A percentile compares a stretch with the other conserved stretches of the same genome.
Evolutionary conservation across 2,329 filamentous ascomycete genomes (phyloP).

Genomic region (Curvularia sp.): DNA sequence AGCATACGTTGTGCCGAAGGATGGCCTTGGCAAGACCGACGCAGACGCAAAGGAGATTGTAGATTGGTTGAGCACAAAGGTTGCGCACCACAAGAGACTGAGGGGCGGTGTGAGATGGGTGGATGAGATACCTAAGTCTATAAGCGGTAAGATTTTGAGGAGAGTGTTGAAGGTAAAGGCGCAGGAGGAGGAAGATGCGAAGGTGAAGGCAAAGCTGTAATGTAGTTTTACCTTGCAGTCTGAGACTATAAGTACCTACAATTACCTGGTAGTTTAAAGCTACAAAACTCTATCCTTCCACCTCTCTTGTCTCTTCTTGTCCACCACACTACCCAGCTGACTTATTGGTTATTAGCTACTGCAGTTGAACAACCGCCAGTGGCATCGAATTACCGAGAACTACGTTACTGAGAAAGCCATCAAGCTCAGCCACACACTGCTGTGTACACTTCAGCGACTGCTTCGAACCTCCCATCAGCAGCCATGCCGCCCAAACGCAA

Average conservation of each 20-base stretch:
- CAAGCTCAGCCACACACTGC: background rate
- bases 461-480: background rate
- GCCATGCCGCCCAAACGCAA: background rate
- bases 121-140: constrained; percentile 58
- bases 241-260: background rate
- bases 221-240: background rate
- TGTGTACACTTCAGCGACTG: background rate
- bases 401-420: background rate
- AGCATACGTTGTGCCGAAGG: constrained; percentile 47
- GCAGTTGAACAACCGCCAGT: background rate
- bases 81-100: constrained; percentile 57
- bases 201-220: constrained; percentile 54
- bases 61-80: constrained; percentile 52
- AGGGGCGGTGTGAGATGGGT: constrained; percentile 56
- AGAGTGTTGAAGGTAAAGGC: constrained; percentile 54
- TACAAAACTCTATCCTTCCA: background rate
- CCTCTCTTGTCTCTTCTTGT: background rate
- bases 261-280: background rate
- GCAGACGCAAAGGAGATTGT: constrained; percentile 50
- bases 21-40: constrained; percentile 41
- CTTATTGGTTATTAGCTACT: background rate
- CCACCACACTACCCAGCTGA: background rate
- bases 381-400: background rate
- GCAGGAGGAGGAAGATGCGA: constrained; percentile 49
- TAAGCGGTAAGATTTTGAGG: constrained; percentile 57